These are phyloP conservation scores for Batkoa obscura DNA, from an alignment of 371 early-diverging fungal genomes.

Conservation along the genomic window DNA sequence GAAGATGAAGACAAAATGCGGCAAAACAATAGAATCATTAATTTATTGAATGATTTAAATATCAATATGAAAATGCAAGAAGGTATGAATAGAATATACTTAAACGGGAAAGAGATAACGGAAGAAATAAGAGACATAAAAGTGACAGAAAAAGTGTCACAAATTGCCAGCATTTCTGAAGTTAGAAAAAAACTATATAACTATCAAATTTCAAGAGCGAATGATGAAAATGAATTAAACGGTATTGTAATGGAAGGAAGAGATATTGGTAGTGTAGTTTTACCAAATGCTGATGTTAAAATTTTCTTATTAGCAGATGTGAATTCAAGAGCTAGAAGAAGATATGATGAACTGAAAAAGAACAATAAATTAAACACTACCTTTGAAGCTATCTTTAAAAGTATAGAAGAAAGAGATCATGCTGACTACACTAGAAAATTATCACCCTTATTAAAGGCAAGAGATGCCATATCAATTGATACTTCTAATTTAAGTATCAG, in stretches of 20 bases:
- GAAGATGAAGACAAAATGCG: slow-evolving; percentile 11
- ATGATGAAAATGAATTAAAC: slow-evolving; percentile 10
- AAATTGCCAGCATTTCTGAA: slow-evolving; percentile 40
- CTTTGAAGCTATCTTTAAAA: slow-evolving; percentile 31
- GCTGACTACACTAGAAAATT: slow-evolving; percentile 50
- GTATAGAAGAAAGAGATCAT: slow-evolving; percentile 50
- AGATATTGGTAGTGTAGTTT: slow-evolving; percentile 77
- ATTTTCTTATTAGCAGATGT: slow-evolving; percentile 65
- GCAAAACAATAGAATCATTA: slow-evolving; percentile 10
- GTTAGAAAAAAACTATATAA: slow-evolving; percentile 41
- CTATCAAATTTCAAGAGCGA: slow-evolving; percentile 26
- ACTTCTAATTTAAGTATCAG: slow-evolving; percentile 53
- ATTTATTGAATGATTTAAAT: slow-evolving; percentile 12
- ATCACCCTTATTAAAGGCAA: slow-evolving; percentile 60
- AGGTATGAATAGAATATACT: slow-evolving; percentile 17
- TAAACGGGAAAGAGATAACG: slow-evolving; percentile 49
- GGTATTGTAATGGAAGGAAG: slow-evolving; percentile 90
- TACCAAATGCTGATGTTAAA: slow-evolving; percentile 82
- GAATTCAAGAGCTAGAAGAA: slow-evolving; percentile 52
- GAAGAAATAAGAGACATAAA: slow-evolving; percentile 33
- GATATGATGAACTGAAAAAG: slow-evolving; percentile 36
- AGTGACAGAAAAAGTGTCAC: slow-evolving; percentile 41
- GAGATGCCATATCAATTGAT: slow-evolving; percentile 67
- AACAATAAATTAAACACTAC: not conserved
- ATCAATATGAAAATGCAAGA: slow-evolving; percentile 9